Base-by-base conservation (phyloP, 306 rosid species). In the Corylus heterophylla region DNA sequence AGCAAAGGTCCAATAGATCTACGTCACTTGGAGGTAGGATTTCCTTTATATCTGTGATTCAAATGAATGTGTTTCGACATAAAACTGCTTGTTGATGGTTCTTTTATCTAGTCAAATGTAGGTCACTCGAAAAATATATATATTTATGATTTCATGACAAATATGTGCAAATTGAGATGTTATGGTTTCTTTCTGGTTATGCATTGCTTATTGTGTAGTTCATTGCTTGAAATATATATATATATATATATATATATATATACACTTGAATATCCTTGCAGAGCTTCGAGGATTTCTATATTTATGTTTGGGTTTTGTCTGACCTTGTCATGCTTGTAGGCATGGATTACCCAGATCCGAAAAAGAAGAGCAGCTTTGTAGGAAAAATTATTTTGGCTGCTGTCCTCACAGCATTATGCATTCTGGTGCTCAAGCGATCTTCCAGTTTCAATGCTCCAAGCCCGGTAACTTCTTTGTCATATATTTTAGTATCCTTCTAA, bases 331-430 rank as follows among this genome's bases (percentile, higher is more conserved):
- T 58, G 27, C 67, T 85, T 81, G 48, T 51, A 96, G 99, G 99
- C 77, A 81, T 89, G 96, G 98, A 93, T 69, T 96, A 90, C 79
- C 80, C 86, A 52, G 97, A 96, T 79, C 90, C 94, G 7, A 96
- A 93, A 83, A 84, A 89, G 90, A 93, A 90, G 95, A 86, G 88
- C 73, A 86, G 79, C 76, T 63, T 81, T 77, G 81, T 92, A 22
- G 99, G 92, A 74, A 96, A 93, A 80, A 80, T 96, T 78, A 31
- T 91, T 75, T 89, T 91, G 85, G 93, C 90, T 83, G 99, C 91
- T 73, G 77, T 83, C 27, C 83, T 96, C 25, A 91, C 97, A 0
- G 87, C 93, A 78, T 51, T 96, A 86, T 93, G 97, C 76, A 87
- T 96, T 71, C 49, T 96, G 64, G 58, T 96, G 94, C 86, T 96